phyloP scores from a whole-genome alignment of 2,329 filamentous ascomycete species.

The Beauveria sp. region DNA sequence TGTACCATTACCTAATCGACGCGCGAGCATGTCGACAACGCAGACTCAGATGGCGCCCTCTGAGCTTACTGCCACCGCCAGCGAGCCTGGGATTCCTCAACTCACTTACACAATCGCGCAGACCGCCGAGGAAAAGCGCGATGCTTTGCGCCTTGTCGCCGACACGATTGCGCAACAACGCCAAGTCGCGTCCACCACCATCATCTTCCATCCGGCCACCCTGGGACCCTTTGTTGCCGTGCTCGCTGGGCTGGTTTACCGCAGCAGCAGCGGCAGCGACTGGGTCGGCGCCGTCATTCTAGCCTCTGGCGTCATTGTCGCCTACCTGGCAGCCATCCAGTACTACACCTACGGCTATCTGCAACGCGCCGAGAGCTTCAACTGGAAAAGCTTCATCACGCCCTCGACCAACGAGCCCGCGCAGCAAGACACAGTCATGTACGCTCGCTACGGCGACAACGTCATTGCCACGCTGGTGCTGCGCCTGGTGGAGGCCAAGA shows the following conservation, averaged over 20 bases:
- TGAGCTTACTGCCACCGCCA: not conserved
- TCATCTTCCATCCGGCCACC: constrained; percentile 56
- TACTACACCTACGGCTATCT: constrained; percentile 56
- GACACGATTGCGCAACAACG: constrained; percentile 80
- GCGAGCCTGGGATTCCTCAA: constrained; percentile 37
- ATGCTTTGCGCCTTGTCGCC: constrained; percentile 64
- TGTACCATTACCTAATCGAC: not conserved
- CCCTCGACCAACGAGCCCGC: constrained; percentile 14
- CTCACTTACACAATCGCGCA: constrained; percentile 52
- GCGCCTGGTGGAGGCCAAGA: constrained; percentile 39
- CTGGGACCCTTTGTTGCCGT: constrained; percentile 35
- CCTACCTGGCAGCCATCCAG: constrained; percentile 53
- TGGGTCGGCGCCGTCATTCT: constrained; percentile 47
- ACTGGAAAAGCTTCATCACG: constrained; percentile 51
- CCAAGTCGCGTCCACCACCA: constrained; percentile 53
- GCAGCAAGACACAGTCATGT: constrained; percentile 49
- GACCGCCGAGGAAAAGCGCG: constrained; percentile 49
- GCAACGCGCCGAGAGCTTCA: constrained; percentile 52
- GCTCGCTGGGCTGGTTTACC: constrained; percentile 30
- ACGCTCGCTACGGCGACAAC: constrained; percentile 57
- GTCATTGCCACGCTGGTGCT: constrained; percentile 66
- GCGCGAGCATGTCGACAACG: not conserved
- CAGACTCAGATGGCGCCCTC: not conserved
- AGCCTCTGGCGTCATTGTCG: constrained; percentile 52
- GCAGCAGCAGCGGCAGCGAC: constrained; percentile 38